phyloP scores from a whole-genome alignment of 208 protist genomes.

The Crithidia brevicula region DNA sequence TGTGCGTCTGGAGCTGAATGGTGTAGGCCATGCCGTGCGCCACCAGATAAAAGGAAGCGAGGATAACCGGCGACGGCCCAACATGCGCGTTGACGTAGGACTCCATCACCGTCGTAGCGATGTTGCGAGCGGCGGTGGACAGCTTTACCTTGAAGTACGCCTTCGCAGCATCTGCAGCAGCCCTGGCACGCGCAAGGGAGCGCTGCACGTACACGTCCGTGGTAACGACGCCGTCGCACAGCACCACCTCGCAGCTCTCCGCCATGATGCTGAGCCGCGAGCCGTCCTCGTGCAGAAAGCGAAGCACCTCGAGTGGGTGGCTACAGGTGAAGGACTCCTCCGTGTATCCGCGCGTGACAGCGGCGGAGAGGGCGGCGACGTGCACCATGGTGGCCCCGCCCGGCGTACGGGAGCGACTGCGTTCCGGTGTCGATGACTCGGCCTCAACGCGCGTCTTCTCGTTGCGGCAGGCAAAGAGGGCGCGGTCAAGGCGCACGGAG shows the following conservation, averaged over 20 bases:
- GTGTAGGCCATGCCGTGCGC: slow-evolving; percentile 45
- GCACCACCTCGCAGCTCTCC: slow-evolving; percentile 34
- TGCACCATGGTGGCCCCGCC: slow-evolving; percentile 20
- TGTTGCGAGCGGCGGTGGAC: slow-evolving; percentile 38
- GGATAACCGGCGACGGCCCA: slow-evolving; percentile 49
- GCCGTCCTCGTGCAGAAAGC: slow-evolving; percentile 64
- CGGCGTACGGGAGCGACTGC: background rate
- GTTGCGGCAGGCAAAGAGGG: background rate
- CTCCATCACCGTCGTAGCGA: slow-evolving; percentile 72
- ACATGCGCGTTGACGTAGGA: slow-evolving; percentile 46
- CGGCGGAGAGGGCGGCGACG: slow-evolving; percentile 40
- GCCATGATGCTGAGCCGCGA: slow-evolving; percentile 55
- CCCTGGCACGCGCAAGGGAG: slow-evolving; percentile 33
- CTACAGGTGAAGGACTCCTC: slow-evolving; percentile 31
- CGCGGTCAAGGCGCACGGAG: background rate
- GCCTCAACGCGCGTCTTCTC: background rate
- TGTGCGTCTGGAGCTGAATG: slow-evolving; percentile 55
- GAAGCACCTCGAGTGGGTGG: slow-evolving; percentile 52
- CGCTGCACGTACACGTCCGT: slow-evolving; percentile 47
- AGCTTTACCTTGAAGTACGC: slow-evolving; percentile 64
- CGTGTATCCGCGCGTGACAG: slow-evolving; percentile 29
- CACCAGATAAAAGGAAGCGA: slow-evolving; percentile 55
- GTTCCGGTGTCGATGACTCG: background rate
- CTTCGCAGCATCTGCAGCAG: slow-evolving; percentile 33
- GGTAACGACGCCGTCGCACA: slow-evolving; percentile 19